Evolutionary conservation across 2,329 filamentous ascomycete genomes (phyloP).

Genomic region (Trichoderma asperellum): DNA sequence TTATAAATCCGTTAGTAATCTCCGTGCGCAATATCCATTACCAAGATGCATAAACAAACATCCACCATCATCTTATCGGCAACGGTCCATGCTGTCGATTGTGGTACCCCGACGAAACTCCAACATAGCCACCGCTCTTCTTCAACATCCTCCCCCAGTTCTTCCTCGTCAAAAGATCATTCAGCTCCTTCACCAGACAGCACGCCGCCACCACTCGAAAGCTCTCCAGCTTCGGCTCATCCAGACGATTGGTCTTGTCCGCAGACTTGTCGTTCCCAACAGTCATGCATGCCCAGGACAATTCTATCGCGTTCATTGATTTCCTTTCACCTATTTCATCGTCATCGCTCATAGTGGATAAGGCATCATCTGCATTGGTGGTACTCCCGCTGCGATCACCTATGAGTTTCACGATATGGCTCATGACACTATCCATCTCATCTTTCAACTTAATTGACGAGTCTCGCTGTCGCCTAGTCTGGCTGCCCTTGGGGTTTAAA

Average conservation of each 20-base stretch:
- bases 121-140: conserved; percentile 34
- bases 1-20: neutral
- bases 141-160: conserved; percentile 26
- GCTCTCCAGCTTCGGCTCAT: conserved; percentile 37
- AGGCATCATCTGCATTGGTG: conserved; percentile 17
- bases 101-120: conserved; percentile 29
- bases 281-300: conserved; percentile 43
- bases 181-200: conserved; percentile 41
- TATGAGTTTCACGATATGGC: conserved; percentile 46
- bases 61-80: conserved; percentile 23
- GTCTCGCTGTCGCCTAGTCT: conserved; percentile 57
- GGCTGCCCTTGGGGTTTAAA: conserved; percentile 54
- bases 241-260: conserved; percentile 25
- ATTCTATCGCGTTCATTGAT: conserved; percentile 39
- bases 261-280: conserved; percentile 34
- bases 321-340: conserved; percentile 20
- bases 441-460: conserved; percentile 56
- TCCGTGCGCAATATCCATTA: neutral
- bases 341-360: neutral
- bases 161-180: conserved; percentile 30
- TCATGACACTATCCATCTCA: conserved; percentile 53
- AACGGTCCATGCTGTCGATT: conserved; percentile 6
- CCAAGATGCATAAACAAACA: neutral
- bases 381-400: conserved; percentile 28
- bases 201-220: conserved; percentile 46